Base-by-base conservation (phyloP, 1,139 yeast genomes). In the Taphrina wiesneri region DNA sequence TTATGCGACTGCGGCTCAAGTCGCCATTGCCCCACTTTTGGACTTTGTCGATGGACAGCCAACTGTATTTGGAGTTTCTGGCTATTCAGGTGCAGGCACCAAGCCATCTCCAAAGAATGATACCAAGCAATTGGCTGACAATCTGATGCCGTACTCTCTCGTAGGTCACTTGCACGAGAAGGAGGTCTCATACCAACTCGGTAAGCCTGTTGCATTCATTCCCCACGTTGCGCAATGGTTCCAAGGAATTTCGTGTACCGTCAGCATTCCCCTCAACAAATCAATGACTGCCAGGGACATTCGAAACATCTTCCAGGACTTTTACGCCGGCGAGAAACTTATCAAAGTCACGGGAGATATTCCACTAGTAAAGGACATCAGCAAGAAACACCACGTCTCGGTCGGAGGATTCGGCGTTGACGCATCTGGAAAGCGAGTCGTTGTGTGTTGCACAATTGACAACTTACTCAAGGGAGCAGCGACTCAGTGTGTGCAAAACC, bases 211-310 rank as follows among this genome's bases (percentile, higher is more conserved):
- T 65, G 93, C 96, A 2, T 93, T 93, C 77, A 86, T 89, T 72
- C 99, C 99, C 26, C 99, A 93, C 74, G 99, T 93, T 68, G 99
- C 97, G 1, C 96, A 89, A 77, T 93, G 99, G 99, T 93, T 95
- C 85, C 98, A 93, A 79, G 99, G 99, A 72, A 93, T 93, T 72
- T 82, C 96, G 1, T 90, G 88, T 75, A 93, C 99, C 28, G 87
- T 93, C 69, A 86, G 90, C 64, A 89, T 93, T 69, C 99, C 99
- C 65, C 83, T 93, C 74, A 86, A 85, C 73, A 82, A 83, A 68
- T 83, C 86, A 56, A 80, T 92, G 72, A 84, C 95, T 13, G 82
- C 93, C 9, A 85, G 96, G 75, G 96, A 90, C 68, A 84, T 91
- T 71, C 85, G 96, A 78, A 85, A 87, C 76, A 79, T 93, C 70